Evolutionary conservation across 176 grass and related monocot genomes (phyloP).

Genomic region (Musa itinerans): DNA sequence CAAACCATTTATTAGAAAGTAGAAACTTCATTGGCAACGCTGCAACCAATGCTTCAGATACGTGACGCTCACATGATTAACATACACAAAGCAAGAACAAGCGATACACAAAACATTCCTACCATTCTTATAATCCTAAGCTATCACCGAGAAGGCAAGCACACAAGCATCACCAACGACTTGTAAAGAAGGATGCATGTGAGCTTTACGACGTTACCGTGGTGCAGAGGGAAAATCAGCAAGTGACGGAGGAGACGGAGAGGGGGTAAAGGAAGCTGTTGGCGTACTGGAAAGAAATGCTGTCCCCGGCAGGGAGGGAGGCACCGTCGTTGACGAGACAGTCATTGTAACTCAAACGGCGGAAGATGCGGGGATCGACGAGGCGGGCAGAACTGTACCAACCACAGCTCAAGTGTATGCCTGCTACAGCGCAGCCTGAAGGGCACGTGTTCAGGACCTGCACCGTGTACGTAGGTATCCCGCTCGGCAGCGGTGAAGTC

Average conservation of each 20-base stretch:
- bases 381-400: conserved; percentile 40
- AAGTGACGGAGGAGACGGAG: conserved; percentile 25
- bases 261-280: conserved; percentile 26
- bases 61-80: too few relatives aligned
- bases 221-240: not conserved
- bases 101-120: too few relatives aligned
- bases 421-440: conserved; percentile 24
- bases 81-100: too few relatives aligned
- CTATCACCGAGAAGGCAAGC: too few relatives aligned
- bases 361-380: conserved; percentile 31
- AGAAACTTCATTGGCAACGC: too few relatives aligned
- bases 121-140: too few relatives aligned
- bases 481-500: conserved; percentile 26
- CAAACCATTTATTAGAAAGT: too few relatives aligned
- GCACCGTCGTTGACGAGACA: conserved; percentile 35
- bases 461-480: conserved; percentile 38
- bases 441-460: conserved; percentile 27
- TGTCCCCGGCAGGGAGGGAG: conserved; percentile 12
- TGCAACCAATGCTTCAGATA: too few relatives aligned
- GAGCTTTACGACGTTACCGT: not conserved
- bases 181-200: not conserved
- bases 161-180: not conserved
- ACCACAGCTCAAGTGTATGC: conserved; percentile 31
- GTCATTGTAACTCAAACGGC: conserved; percentile 24
- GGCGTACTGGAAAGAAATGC: conserved; percentile 38